phyloP scores from a whole-genome alignment of 2,329 filamentous ascomycete genomes.

The Phialophora verrucosa region DNA sequence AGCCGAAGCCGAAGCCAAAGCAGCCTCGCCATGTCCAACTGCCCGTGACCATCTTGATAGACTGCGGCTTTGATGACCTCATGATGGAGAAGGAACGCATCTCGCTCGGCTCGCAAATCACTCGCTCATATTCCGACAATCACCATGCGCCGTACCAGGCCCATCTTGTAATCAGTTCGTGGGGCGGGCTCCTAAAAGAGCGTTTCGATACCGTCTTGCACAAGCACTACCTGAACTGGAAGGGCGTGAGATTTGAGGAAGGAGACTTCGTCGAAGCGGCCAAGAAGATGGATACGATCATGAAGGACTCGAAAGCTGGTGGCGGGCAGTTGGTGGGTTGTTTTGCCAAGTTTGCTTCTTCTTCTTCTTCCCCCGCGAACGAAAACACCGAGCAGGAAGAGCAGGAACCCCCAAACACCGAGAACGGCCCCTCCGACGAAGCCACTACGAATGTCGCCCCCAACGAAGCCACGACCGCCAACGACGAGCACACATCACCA shows the following conservation, averaged over 20 bases:
- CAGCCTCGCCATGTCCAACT: slow-evolving; percentile 59
- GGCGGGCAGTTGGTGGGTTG: slow-evolving; percentile 67
- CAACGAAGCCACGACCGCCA: background rate
- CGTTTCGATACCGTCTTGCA: slow-evolving; percentile 78
- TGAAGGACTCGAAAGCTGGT: slow-evolving; percentile 63
- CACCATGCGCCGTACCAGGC: slow-evolving; percentile 68
- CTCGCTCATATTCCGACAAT: slow-evolving; percentile 88
- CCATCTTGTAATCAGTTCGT: slow-evolving; percentile 79
- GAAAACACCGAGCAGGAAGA: background rate
- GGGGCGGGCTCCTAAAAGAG: slow-evolving; percentile 75
- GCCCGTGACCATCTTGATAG: slow-evolving; percentile 80
- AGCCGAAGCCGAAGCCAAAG: slow-evolving; percentile 41
- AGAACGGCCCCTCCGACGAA: too few relatives aligned
- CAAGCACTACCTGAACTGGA: slow-evolving; percentile 78
- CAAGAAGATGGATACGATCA: slow-evolving; percentile 68
- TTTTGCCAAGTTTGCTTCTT: slow-evolving; percentile 46
- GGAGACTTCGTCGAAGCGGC: slow-evolving; percentile 76
- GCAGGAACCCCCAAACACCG: background rate
- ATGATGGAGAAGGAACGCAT: slow-evolving; percentile 88
- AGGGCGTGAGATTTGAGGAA: slow-evolving; percentile 73
- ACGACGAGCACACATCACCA: background rate
- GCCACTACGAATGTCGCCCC: background rate
- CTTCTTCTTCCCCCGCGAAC: background rate
- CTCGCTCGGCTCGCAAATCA: slow-evolving; percentile 82
- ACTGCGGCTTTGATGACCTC: slow-evolving; percentile 88